phyloP scores from a whole-genome alignment of 139 green algal genomes.

The Chlorella sp. region DNA sequence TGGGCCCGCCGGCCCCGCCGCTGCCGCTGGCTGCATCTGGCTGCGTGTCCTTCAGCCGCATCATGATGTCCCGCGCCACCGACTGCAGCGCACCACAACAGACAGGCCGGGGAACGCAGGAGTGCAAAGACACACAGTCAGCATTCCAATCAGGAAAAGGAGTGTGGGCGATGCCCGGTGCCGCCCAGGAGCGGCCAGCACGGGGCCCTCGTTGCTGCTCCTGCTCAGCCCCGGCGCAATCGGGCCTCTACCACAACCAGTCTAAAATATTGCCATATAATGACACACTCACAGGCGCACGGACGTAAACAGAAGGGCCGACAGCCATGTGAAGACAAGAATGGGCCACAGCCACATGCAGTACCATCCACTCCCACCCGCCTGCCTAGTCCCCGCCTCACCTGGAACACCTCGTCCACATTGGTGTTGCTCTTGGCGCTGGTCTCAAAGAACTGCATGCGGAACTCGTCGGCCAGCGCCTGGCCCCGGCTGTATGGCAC shows the following conservation, averaged over 20 bases:
- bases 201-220: no score
- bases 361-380: background rate
- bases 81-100: conserved; percentile 3
- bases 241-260: no score
- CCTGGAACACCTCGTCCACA: conserved; percentile 81
- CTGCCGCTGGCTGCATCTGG: background rate
- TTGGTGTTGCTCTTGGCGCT: conserved; percentile 85
- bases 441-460: conserved; percentile 94
- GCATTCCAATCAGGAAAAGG: background rate
- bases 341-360: no score
- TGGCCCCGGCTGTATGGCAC: conserved; percentile 76
- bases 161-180: background rate
- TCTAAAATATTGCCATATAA: no score
- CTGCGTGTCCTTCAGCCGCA: conserved; percentile 28
- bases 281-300: no score
- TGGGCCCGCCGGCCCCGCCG: conserved; percentile 8
- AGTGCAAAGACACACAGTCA: background rate
- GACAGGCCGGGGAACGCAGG: no score
- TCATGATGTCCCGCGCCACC: conserved; percentile 38
- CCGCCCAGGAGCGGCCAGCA: background rate
- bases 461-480: conserved; percentile 92
- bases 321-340: no score
- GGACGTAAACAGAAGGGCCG: no score
- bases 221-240: background rate
- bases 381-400: background rate